Evolutionary conservation across 2,329 filamentous ascomycete species (phyloP).

Genomic region (Hymenoscyphus salicellus): DNA sequence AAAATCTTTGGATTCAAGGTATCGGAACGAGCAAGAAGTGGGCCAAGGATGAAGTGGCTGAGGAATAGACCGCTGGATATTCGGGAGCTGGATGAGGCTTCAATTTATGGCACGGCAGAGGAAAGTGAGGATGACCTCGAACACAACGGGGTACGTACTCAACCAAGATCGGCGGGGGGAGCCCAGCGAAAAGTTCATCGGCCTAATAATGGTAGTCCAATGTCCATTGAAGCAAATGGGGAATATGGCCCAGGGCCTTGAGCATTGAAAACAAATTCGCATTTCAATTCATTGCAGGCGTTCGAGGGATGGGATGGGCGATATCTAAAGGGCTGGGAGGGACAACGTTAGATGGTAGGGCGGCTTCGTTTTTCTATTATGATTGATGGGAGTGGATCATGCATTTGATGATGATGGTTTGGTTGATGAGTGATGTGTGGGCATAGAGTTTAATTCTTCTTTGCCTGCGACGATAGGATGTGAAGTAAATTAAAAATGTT

Average conservation of each 20-base stretch:
- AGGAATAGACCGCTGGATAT: constrained; percentile 78
- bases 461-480: neutral
- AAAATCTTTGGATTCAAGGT: constrained; percentile 96
- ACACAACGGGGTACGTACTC: constrained; percentile 29
- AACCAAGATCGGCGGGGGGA: constrained; percentile 12
- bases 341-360: neutral
- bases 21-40: constrained; percentile 82
- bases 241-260: constrained; percentile 13
- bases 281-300: constrained; percentile 7
- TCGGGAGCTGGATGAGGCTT: constrained; percentile 78
- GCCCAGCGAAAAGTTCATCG: constrained; percentile 16
- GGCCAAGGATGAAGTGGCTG: constrained; percentile 96
- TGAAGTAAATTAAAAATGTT: neutral
- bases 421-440: constrained; percentile 1
- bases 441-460: neutral
- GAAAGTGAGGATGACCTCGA: constrained; percentile 52
- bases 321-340: neutral
- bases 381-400: neutral
- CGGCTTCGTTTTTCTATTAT: neutral
- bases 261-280: constrained; percentile 3
- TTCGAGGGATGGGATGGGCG: neutral
- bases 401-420: neutral
- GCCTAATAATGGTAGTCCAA: constrained; percentile 34
- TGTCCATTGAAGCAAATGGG: constrained; percentile 34
- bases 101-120: constrained; percentile 52